phyloP scores from a whole-genome alignment of 352 stramenopile species.

The Aphanomyces cochlioides region DNA sequence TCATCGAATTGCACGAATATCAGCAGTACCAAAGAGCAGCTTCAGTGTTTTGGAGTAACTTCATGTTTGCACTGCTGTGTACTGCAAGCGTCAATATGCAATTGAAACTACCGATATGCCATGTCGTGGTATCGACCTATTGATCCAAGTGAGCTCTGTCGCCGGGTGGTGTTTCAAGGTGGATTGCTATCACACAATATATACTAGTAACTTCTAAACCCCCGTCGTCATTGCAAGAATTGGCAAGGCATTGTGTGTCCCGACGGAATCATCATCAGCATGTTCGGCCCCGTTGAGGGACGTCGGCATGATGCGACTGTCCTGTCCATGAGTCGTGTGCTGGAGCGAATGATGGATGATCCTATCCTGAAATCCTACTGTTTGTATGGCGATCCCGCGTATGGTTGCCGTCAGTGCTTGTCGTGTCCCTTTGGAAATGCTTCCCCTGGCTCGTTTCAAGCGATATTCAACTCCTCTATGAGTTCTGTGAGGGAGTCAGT shows the following conservation, averaged over 20 bases:
- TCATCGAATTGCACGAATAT: no score
- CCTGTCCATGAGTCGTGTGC: background rate
- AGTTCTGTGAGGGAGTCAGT: conserved; percentile 4
- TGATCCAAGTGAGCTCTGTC: no score
- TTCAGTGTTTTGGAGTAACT: no score
- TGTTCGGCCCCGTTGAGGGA: conserved; percentile 5
- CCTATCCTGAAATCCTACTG: background rate
- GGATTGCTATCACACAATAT: no score
- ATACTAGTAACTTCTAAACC: background rate
- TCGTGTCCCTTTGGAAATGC: background rate
- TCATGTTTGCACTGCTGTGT: no score
- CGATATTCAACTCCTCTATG: conserved; percentile 4
- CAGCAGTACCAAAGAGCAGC: no score
- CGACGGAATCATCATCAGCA: conserved; percentile 4
- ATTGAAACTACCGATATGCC: no score
- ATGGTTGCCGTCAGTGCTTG: background rate
- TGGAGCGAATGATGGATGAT: background rate
- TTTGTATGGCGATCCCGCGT: background rate
- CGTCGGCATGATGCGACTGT: conserved; percentile 10
- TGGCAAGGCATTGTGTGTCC: conserved; percentile 10
- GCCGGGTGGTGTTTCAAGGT: no score
- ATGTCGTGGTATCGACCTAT: no score
- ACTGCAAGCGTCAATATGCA: no score
- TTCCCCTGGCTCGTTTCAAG: background rate
- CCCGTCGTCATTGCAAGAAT: conserved; percentile 15